Evolutionary conservation across 2,329 filamentous ascomycete species (phyloP), one percentile per base, ranked within the genome.

Genomic region (Botrytis deweyae): DNA sequence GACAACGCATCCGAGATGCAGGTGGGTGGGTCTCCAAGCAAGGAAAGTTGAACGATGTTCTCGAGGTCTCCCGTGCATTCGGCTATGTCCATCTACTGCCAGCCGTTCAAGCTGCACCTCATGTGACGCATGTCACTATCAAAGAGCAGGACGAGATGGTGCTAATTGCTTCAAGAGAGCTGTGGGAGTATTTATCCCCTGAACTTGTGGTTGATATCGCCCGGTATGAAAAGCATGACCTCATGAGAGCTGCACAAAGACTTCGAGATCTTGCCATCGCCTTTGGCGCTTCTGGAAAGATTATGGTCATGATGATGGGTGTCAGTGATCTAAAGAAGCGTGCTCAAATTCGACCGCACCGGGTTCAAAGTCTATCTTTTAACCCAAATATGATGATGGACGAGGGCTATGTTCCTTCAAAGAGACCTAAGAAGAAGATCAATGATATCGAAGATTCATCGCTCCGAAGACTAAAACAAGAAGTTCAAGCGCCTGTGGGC

Each of bases 271-370:
- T 98, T 72, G 96, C 96, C 61, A 97, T 99, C 81, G 94, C 95
- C 1, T 98, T 98, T 81, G 96, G 96, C 71, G 93, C 95, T 20
- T 95, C 91, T 1, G 92, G 92, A 80, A 99, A 99, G 84, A 93
- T 98, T 76, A 98, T 98, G 95, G 94, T 99, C 63, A 98, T 98
- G 95, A 93, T 99, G 86, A 91, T 99, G 72, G 95, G 95, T 72
- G 92, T 99, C 55, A 91, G 92, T 72, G 95, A 98, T 80, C 85
- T 99, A 72, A 95, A 97, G 84, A 93, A 93, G 81, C 90, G 94
- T 76, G 93, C 97, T 81, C 89, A 92, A 76, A 92, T 91, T 71
- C 82, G 83, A 85, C 84, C 88, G 75, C 87, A 92, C 82, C 88
- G 93, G 73, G 93, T 93, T 59, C 90, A 94, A 79, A 97, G 93